Percentiles rank a stretch among this genome's conserved stretches.
Conservation (phyloP, 352 stramenopile species). For the Phytophthora fragariae region DNA sequence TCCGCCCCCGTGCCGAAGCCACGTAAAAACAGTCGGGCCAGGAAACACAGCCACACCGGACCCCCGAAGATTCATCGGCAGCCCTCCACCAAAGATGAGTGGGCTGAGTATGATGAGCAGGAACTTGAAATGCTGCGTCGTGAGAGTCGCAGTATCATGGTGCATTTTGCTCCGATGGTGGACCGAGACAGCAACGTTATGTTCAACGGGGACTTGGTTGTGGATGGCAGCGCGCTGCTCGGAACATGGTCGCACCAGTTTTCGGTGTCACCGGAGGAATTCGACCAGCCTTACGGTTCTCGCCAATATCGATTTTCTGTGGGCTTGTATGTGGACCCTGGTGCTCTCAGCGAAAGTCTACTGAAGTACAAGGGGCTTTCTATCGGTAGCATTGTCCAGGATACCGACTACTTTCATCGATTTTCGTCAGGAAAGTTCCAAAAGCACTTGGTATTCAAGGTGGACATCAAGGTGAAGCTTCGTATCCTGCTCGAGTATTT, state of each 20-base stretch:
- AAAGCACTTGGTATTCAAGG: constrained; percentile 80
- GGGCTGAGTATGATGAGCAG: constrained; percentile 70
- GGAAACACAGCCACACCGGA: constrained; percentile 18
- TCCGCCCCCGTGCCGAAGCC: constrained; percentile 19
- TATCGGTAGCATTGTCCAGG: constrained; percentile 77
- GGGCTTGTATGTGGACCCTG: constrained; percentile 76
- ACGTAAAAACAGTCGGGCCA: constrained; percentile 22
- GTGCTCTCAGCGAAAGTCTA: constrained; percentile 61
- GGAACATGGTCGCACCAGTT: constrained; percentile 79
- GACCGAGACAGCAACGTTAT: constrained; percentile 70
- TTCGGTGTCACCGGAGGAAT: constrained; percentile 41
- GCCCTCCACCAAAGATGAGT: constrained; percentile 61
- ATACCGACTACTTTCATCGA: constrained; percentile 77
- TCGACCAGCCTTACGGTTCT: constrained; percentile 46
- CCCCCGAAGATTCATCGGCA: constrained; percentile 24
- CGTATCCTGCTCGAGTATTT: constrained; percentile 63
- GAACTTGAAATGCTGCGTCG: constrained; percentile 72
- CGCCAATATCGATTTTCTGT: constrained; percentile 58
- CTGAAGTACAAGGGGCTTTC: constrained; percentile 87
- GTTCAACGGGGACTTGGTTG: constrained; percentile 65
- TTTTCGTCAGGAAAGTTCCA: constrained; percentile 70
- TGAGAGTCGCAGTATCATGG: constrained; percentile 64
- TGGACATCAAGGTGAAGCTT: constrained; percentile 55
- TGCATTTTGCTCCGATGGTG: constrained; percentile 73
- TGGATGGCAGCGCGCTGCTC: constrained; percentile 66